Base-by-base conservation (phyloP, 192 early-diverging fungal genomes). In the Thoreauomyces humboldtii region DNA sequence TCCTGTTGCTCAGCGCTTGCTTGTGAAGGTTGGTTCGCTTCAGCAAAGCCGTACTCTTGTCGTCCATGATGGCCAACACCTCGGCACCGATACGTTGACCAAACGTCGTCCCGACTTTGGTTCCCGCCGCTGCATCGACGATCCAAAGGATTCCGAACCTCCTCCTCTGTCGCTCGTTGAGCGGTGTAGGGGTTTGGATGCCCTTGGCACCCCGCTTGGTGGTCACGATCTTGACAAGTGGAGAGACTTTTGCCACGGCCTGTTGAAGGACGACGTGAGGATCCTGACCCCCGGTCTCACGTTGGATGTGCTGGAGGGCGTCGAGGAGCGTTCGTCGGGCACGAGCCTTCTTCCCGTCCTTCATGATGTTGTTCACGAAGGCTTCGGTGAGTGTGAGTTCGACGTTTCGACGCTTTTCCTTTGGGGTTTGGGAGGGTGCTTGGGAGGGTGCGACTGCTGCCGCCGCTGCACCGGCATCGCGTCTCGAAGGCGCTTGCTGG, bases 291-390 rank as follows among this genome's bases (percentile, higher is more conserved):
- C 73, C 62, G n/a, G 17, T 19, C 4, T 22, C 50, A 67, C 67
- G 42, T 81, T 82, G 29, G 42, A 98, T 88, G 53, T 87, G 76
- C 29, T 77, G 57, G 35, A 95, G 67, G 7, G 91, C 90, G 58
- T 84, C 81, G 7, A 74, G 67, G 1, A 96, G 73, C 19, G 86
- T 71, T 6, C 84, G 66, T 44, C 88, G 83, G 7, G 93, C 91
- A 5, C 74, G 80, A 7, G 86, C 81, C 71, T 96, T 98, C 74
- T 93, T 92, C 33, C 95, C 95, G 61, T 93, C 85, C 43, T 60
- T 86, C 94, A 96, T 96, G 55, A 96, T 84, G 61, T 88, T 93
- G 76, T 94, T 95, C 37, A 92, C 89, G 7, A 94, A 65, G 32
- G 91, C 91, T 21, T 82, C 77, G 9, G 92, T 57, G 12, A 94